Conservation (phyloP, 1,139 yeast genomes). For the Maudiozyma humilis region DNA sequence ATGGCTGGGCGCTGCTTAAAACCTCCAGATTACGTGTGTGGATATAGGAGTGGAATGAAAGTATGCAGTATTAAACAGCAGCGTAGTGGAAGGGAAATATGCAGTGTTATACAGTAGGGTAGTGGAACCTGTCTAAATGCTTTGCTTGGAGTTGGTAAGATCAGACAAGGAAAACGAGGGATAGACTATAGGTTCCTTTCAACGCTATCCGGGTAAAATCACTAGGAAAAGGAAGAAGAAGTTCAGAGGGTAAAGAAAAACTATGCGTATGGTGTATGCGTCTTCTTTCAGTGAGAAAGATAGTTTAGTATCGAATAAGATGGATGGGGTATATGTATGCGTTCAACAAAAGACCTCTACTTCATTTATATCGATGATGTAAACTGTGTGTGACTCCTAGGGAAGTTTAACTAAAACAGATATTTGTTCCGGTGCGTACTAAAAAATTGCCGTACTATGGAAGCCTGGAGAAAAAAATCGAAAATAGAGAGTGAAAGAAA, state of each 20-base stretch:
- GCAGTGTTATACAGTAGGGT: too few species aligned
- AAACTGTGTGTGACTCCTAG: conserved; percentile 1
- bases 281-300: background rate
- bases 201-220: background rate
- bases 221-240: background rate
- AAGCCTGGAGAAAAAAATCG: background rate
- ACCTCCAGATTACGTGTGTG: too few species aligned
- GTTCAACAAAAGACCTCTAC: background rate
- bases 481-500: background rate
- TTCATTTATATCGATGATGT: conserved; percentile 10
- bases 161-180: too few species aligned
- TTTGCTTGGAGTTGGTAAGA: too few species aligned
- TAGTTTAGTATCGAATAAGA: background rate
- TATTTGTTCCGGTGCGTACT: background rate
- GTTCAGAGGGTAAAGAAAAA: background rate
- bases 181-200: background rate
- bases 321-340: background rate
- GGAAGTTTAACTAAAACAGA: background rate
- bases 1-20: too few species aligned
- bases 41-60: too few species aligned
- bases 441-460: background rate
- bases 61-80: too few species aligned
- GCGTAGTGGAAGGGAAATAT: too few species aligned
- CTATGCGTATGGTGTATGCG: background rate
- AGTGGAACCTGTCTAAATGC: too few species aligned